phyloP scores from a whole-genome alignment of 176 grass and related monocot species.

The Carex littledalei region DNA sequence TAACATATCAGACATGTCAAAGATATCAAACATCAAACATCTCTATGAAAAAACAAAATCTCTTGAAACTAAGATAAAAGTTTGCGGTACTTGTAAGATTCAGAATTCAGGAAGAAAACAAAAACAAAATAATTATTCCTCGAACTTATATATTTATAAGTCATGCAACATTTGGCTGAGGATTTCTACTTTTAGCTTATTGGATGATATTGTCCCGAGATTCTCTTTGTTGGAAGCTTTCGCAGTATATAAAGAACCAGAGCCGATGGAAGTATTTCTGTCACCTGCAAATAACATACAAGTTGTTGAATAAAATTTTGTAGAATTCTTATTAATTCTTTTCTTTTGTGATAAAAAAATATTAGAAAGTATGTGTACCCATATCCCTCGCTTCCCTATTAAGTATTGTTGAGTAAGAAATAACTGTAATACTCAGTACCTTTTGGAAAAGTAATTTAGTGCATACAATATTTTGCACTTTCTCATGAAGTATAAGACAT shows the following conservation, averaged over 20 bases:
- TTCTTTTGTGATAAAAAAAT: not conserved
- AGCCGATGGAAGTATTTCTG: conserved; percentile 32
- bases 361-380: not conserved
- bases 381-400: no score
- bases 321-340: not conserved
- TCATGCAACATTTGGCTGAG: not conserved
- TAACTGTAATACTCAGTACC: no score
- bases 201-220: conserved; percentile 36
- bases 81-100: no score
- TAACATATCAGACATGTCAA: no score
- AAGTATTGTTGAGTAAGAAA: no score
- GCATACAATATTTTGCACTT: no score
- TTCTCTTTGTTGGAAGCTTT: conserved; percentile 35
- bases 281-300: conserved; percentile 13
- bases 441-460: no score
- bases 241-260: conserved; percentile 41
- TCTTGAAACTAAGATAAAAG: no score
- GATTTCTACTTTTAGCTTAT: conserved; percentile 6
- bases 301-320: not conserved
- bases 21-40: no score
- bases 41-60: no score
- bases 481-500: not conserved
- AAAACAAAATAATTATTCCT: not conserved
- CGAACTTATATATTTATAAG: not conserved
- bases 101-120: not conserved